phyloP scores from a whole-genome alignment of 805 yeast genomes.

The Yarrowia sp. region DNA sequence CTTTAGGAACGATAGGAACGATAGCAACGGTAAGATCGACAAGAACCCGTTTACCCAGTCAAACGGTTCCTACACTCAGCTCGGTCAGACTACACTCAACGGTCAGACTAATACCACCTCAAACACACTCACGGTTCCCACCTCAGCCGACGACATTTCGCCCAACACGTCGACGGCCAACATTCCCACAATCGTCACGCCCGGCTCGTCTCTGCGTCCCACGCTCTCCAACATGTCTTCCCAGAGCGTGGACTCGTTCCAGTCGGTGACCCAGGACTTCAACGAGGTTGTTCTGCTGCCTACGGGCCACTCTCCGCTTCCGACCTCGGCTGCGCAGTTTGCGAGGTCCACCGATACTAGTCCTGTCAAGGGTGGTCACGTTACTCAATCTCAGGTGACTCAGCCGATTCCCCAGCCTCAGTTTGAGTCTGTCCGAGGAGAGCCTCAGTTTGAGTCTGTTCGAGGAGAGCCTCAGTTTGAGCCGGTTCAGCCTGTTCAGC shows the following conservation, averaged over 20 bases:
- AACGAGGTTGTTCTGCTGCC: not conserved
- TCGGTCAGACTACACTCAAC: too few relatives aligned
- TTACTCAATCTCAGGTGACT: not conserved
- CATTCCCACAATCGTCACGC: not conserved
- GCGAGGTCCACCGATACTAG: not conserved
- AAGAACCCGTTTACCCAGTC: too few relatives aligned
- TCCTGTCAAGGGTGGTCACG: not conserved
- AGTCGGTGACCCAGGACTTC: conserved; percentile 20
- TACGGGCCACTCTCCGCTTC: not conserved
- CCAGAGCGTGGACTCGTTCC: conserved; percentile 13
- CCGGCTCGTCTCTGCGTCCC: not conserved
- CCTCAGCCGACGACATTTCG: not conserved
- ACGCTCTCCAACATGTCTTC: not conserved
- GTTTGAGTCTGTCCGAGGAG: too few relatives aligned
- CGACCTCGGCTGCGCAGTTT: not conserved
- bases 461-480: too few relatives aligned
- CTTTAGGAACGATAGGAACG: too few relatives aligned
- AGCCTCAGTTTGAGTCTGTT: too few relatives aligned
- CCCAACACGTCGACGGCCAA: not conserved
- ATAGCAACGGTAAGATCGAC: too few relatives aligned
- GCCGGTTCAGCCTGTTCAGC: too few relatives aligned
- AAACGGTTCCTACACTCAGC: too few relatives aligned
- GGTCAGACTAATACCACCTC: not conserved
- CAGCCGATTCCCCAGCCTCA: too few relatives aligned
- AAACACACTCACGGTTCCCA: not conserved